Base-by-base conservation (phyloP, 2,329 filamentous ascomycete genomes). In the Penicillium sp. region DNA sequence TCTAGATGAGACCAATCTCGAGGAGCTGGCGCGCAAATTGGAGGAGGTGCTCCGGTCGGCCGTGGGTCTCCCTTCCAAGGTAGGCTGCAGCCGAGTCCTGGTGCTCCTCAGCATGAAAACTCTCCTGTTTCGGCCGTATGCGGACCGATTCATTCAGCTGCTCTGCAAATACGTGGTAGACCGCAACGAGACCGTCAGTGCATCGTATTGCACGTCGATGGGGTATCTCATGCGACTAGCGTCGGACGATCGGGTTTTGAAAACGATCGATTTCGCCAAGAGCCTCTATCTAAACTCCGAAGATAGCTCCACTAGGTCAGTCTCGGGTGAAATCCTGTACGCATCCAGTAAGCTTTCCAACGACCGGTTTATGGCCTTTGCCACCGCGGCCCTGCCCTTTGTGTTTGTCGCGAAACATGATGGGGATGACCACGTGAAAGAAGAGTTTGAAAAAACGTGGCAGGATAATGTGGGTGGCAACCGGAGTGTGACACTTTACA, bases 41-140 rank as follows among this genome's bases (percentile, higher is more conserved):
- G 87, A 94, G 68, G 81, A 82, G 28, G 86, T 88, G 0, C 90
- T 97, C 72, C 94, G 93, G 68, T 85, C 82, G 24, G 89, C 92
- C 1, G 85, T 99, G 34, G 93, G 92, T 1, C 85, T 97, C 74
- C 93, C 93, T 2, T 95, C 91, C 0, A 97, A 97, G 75, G 88
- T 97, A 44, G 94, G 91, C 34, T 95, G 91, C 65, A 89, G 88
- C 58, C 85, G 90, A 50, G 86, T 96, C 2, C 79, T 99, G 29
- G 88, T 89, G 7, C 92, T 90, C 0, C 80, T 99, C 7, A 89
- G 90, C 46, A 93, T 92, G 46, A 84, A 90, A 12, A 84, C 83
- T 33, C 81, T 86, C 34, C 78, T 92, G 28, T 89, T 96, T 70
- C 82, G 81, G 34, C 85, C 89, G 0, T 85, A 92, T 64, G 86